A percentile compares a stretch with the other conserved stretches of the same genome.
phyloP scores from a whole-genome alignment of 306 rosid genomes.

The Trichosanthes cucumerina region DNA sequence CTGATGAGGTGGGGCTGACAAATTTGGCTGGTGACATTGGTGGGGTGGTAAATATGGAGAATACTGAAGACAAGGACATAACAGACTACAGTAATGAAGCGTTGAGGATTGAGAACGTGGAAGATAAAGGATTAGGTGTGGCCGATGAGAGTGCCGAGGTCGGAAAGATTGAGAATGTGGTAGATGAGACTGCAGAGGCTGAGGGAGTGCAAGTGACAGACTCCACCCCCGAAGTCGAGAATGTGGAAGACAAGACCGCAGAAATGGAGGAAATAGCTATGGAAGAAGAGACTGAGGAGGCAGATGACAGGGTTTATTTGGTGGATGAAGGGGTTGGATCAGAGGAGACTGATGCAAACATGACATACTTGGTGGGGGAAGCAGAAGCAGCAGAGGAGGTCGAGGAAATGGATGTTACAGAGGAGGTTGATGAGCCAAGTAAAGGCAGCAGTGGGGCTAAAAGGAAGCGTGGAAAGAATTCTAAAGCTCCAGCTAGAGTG shows the following conservation, averaged over 20 bases:
- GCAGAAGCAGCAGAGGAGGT: constrained; percentile 33
- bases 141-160: not conserved
- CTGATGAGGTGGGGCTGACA: constrained; percentile 12
- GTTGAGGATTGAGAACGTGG: constrained; percentile 3
- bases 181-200: constrained; percentile 4
- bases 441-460: constrained; percentile 36
- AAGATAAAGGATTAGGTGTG: not conserved
- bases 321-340: constrained; percentile 24
- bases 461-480: constrained; percentile 75
- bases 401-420: constrained; percentile 29
- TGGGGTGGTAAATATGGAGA: constrained; percentile 17
- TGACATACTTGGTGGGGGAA: constrained; percentile 16
- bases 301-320: constrained; percentile 18
- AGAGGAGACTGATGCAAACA: constrained; percentile 26
- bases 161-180: not conserved
- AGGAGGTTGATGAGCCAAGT: constrained; percentile 32
- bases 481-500: constrained; percentile 35
- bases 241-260: constrained; percentile 17
- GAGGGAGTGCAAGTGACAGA: constrained; percentile 1
- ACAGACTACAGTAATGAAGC: not conserved
- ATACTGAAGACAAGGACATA: constrained; percentile 14
- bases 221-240: not conserved
- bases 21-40: constrained; percentile 2
- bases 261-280: constrained; percentile 16
- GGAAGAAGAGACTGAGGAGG: constrained; percentile 16